A percentile compares a stretch with the other conserved stretches of the same genome.
phyloP scores from a whole-genome alignment of 116 monocot species.

The Dioscorea cayenensis region DNA sequence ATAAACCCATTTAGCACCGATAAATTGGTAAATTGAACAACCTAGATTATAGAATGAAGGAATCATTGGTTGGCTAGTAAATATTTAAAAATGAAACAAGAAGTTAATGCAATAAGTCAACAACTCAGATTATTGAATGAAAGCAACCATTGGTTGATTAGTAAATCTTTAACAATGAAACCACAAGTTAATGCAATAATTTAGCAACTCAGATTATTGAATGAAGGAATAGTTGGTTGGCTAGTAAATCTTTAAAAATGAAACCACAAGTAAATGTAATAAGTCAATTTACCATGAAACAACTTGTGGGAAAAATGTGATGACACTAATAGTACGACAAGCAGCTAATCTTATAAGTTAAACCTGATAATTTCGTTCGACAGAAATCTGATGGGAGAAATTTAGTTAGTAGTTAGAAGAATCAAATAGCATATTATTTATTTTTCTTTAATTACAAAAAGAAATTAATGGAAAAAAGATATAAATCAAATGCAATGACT shows the following conservation, averaged over 20 bases:
- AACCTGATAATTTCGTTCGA: constrained; percentile 46
- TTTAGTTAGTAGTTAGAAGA: background rate
- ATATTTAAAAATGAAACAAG: background rate
- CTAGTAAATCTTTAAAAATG: background rate
- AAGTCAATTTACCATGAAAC: constrained; percentile 42
- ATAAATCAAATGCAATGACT: background rate
- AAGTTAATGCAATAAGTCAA: background rate
- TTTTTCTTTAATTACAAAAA: background rate
- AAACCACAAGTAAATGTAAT: background rate
- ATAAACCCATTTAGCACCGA: constrained; percentile 58
- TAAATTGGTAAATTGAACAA: constrained; percentile 36
- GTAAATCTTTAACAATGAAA: too few relatives aligned
- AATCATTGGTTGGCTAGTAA: background rate
- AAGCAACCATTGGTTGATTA: too few relatives aligned
- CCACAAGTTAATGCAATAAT: too few relatives aligned
- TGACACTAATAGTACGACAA: constrained; percentile 89
- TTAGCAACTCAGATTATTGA: too few relatives aligned
- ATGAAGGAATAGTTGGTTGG: background rate
- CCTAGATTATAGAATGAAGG: background rate
- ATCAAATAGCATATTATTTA: background rate
- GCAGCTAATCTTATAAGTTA: constrained; percentile 83
- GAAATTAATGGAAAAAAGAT: background rate
- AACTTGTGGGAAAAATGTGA: constrained; percentile 61
- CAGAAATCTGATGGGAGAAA: constrained; percentile 41
- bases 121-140: too few relatives aligned